These are phyloP conservation scores for Byssothecium circinans DNA, from an alignment of 2,329 filamentous ascomycete genomes.

Conservation along the genomic window DNA sequence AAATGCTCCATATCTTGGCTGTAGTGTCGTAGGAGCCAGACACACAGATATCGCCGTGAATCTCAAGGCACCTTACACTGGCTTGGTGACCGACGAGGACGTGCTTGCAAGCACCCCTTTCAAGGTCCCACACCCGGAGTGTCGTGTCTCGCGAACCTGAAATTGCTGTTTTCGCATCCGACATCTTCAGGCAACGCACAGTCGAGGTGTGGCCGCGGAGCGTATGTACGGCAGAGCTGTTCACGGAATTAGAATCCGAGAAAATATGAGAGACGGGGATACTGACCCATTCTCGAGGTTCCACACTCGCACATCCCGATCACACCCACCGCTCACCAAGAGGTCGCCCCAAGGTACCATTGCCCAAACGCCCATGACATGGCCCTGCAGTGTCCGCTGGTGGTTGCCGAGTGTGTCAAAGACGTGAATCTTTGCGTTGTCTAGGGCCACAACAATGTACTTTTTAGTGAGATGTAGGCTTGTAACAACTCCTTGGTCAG, in stretches of 20 bases:
- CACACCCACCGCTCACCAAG: constrained; percentile 92
- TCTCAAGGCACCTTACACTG: constrained; percentile 91
- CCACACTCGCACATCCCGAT: constrained; percentile 96
- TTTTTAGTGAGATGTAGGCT: constrained; percentile 91
- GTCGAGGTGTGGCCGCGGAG: constrained; percentile 95
- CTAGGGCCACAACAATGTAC: constrained; percentile 95
- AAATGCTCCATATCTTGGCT: constrained; percentile 96
- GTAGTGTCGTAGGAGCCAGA: constrained; percentile 98
- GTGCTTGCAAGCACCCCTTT: constrained; percentile 83
- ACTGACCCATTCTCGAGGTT: constrained; percentile 87
- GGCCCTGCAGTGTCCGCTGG: constrained; percentile 85
- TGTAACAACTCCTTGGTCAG: constrained; percentile 95
- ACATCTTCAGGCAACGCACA: constrained; percentile 97
- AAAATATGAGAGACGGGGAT: not conserved
- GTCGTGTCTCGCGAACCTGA: constrained; percentile 96
- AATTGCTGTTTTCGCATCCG: constrained; percentile 88
- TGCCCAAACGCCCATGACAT: constrained; percentile 99
- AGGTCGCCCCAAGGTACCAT: constrained; percentile 98
- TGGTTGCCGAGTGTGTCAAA: constrained; percentile 90
- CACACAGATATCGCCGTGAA: constrained; percentile 95
- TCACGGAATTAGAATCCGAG: not conserved
- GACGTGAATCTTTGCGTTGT: constrained; percentile 98
- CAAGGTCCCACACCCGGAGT: constrained; percentile 91
- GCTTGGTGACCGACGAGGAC: constrained; percentile 94
- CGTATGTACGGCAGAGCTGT: constrained; percentile 49